Percentiles rank a stretch among this genome's conserved stretches.
Evolutionary conservation across 2,329 filamentous ascomycete species (phyloP).

Genomic region (Neophaeococcomyces aloes): DNA sequence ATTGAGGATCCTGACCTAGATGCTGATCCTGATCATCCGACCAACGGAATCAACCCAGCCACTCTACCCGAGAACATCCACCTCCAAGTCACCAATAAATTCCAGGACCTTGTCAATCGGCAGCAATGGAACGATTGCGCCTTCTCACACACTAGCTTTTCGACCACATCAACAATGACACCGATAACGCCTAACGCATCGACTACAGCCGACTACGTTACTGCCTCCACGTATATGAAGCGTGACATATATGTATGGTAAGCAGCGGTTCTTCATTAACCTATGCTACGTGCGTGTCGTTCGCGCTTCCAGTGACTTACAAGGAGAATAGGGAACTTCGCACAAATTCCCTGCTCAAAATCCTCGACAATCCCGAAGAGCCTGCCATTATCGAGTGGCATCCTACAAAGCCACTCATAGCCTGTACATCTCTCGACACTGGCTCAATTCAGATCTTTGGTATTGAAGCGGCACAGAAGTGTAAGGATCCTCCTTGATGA

Average conservation of each 20-base stretch:
- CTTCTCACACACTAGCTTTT: conserved; percentile 49
- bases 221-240: conserved; percentile 94
- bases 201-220: conserved; percentile 62
- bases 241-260: conserved; percentile 57
- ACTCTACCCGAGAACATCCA: conserved; percentile 52
- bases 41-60: conserved; percentile 49
- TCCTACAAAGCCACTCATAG: conserved; percentile 70
- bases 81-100: conserved; percentile 90
- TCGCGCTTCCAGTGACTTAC: conserved; percentile 55
- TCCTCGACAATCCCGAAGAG: conserved; percentile 94
- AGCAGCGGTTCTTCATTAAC: background rate
- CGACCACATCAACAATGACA: conserved; percentile 33
- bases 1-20: conserved; percentile 31
- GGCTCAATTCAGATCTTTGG: conserved; percentile 95
- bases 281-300: conserved; percentile 58
- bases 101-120: conserved; percentile 92
- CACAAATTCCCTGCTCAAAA: conserved; percentile 88
- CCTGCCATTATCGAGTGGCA: conserved; percentile 97
- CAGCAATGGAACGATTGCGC: conserved; percentile 95
- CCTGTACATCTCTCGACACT: conserved; percentile 83
- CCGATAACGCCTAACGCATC: conserved; percentile 34
- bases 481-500: conserved; percentile 26
- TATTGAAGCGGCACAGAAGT: conserved; percentile 86
- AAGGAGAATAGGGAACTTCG: conserved; percentile 51
- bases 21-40: conserved; percentile 45